Conservation (phyloP, 805 yeast genomes). For the Sugiyamaella boreocaroliniensis region DNA sequence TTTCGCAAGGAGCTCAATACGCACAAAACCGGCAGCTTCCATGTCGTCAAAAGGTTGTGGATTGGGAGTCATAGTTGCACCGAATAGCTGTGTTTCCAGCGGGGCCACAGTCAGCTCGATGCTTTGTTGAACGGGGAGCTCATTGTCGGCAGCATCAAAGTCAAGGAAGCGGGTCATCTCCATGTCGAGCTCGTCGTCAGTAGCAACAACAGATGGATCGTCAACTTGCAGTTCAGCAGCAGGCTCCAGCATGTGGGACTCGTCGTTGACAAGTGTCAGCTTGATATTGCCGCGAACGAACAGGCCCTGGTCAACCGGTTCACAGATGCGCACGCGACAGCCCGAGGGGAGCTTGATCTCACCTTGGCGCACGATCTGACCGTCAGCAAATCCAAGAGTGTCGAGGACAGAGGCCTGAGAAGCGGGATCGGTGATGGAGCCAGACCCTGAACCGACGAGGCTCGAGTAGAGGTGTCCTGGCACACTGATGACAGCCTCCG, state of each 20-base stretch:
- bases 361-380: slow-evolving; percentile 35
- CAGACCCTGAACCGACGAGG: slow-evolving; percentile 30
- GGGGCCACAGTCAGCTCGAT: slow-evolving; percentile 5
- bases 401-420: background rate
- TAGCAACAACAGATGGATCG: background rate
- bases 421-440: background rate
- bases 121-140: background rate
- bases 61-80: slow-evolving; percentile 15
- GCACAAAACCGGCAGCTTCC: slow-evolving; percentile 41
- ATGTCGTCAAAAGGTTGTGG: slow-evolving; percentile 37
- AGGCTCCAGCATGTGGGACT: background rate
- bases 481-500: slow-evolving; percentile 36
- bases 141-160: slow-evolving; percentile 11
- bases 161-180: slow-evolving; percentile 20
- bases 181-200: slow-evolving; percentile 18
- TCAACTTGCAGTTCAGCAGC: background rate
- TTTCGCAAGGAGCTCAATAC: slow-evolving; percentile 44
- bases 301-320: slow-evolving; percentile 67
- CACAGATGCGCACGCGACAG: slow-evolving; percentile 54
- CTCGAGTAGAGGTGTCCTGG: slow-evolving; percentile 43
- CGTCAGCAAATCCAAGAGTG: slow-evolving; percentile 27
- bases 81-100: slow-evolving; percentile 11
- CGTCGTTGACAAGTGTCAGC: slow-evolving; percentile 45
- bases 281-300: slow-evolving; percentile 39
- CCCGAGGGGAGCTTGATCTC: slow-evolving; percentile 39